These are phyloP conservation scores for Naematelia encephala DNA, from an alignment of 768 basidiomycete species.

Conservation along the genomic window DNA sequence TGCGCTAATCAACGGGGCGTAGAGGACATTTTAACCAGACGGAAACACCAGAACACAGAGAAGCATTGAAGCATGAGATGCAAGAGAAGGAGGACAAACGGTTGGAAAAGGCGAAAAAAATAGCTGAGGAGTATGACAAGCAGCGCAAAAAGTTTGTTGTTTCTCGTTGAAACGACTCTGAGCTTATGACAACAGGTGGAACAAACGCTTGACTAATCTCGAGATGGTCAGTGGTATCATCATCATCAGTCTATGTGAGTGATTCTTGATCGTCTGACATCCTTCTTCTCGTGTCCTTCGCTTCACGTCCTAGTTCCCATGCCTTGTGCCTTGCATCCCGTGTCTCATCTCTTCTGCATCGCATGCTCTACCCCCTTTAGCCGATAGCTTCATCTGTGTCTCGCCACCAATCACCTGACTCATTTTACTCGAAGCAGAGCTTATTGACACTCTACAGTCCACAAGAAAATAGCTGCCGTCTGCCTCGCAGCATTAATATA, in stretches of 20 bases:
- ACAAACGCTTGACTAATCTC: conserved; percentile 31
- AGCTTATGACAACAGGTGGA: conserved; percentile 26
- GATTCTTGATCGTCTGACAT: not conserved
- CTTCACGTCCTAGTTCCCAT: not conserved
- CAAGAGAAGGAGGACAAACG: conserved; percentile 27
- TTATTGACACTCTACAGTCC: too few species aligned
- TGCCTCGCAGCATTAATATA: conserved; percentile 37
- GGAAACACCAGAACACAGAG: conserved; percentile 32
- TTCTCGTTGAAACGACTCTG: not conserved
- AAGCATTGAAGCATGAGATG: conserved; percentile 23
- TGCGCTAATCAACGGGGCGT: not conserved
- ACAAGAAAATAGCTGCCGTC: conserved; percentile 29
- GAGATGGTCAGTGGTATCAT: conserved; percentile 35
- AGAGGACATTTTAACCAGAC: conserved; percentile 42
- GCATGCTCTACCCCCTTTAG: too few species aligned
- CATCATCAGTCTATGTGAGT: conserved; percentile 38
- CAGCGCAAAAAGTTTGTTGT: conserved; percentile 30
- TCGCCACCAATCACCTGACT: too few species aligned
- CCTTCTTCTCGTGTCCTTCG: not conserved
- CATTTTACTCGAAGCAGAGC: too few species aligned
- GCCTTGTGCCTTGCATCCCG: not conserved
- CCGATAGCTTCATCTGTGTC: too few species aligned
- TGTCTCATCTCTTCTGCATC: not conserved
- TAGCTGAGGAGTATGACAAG: conserved; percentile 23
- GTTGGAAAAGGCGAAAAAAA: conserved; percentile 26